phyloP scores from a whole-genome alignment of 225 moss, liverwort and hornwort genomes.

The Thuidium tamariscinum region DNA sequence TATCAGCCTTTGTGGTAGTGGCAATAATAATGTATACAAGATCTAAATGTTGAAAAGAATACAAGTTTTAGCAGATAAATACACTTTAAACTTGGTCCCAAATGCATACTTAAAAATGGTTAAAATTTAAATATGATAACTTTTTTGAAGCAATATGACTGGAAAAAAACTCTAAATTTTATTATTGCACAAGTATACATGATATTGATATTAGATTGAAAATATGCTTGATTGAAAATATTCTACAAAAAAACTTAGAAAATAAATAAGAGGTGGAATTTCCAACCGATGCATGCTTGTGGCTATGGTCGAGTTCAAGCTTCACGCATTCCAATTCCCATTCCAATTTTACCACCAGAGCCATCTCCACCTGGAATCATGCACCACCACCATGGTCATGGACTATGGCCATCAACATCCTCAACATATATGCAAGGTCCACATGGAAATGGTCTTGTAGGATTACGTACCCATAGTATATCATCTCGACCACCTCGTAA shows the following conservation, averaged over 20 bases:
- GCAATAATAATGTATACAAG: constrained; percentile 35
- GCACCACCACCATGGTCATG: constrained; percentile 17
- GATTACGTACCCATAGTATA: background rate
- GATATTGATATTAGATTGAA: background rate
- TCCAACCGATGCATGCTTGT: constrained; percentile 32
- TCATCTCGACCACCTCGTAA: constrained; percentile 19
- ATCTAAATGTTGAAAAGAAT: constrained; percentile 8
- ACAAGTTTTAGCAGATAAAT: background rate
- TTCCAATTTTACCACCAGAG: constrained; percentile 17
- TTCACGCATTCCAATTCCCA: constrained; percentile 15
- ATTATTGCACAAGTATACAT: background rate
- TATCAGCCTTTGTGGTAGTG: constrained; percentile 6
- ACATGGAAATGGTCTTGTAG: background rate
- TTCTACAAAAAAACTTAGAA: background rate
- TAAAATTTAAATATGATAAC: background rate
- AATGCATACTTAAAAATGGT: background rate
- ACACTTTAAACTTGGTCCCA: background rate
- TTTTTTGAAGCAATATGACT: background rate
- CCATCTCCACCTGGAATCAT: constrained; percentile 24
- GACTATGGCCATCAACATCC: constrained; percentile 17
- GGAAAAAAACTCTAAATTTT: background rate
- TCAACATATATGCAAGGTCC: constrained; percentile 12
- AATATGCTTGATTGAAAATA: background rate
- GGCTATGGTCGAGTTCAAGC: constrained; percentile 37
- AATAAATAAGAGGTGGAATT: background rate